Evolutionary conservation across 1,284 basidiomycete genomes (phyloP).

Genomic region (Puccinia novopanici): DNA sequence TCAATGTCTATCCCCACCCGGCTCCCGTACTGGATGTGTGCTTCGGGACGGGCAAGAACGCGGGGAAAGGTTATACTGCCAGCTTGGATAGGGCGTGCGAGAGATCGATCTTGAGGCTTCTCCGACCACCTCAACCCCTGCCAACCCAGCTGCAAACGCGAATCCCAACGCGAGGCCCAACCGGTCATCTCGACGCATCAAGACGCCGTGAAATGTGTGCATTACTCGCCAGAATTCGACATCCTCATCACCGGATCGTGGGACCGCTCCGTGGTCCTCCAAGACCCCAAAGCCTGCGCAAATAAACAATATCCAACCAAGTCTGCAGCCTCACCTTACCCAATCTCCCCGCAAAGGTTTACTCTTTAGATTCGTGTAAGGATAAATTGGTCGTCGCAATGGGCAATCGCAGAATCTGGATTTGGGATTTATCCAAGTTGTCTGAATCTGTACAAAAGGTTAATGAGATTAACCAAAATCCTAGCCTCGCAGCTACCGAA

Average conservation of each 20-base stretch:
- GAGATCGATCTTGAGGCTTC: constrained; percentile 42
- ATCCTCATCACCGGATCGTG: constrained; percentile 79
- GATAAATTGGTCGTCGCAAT: constrained; percentile 81
- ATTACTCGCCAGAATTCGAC: constrained; percentile 25
- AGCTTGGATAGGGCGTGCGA: constrained; percentile 49
- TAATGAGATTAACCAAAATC: constrained; percentile 29
- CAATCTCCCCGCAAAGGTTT: constrained; percentile 76
- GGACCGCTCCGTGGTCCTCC: constrained; percentile 84
- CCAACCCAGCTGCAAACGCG: background rate
- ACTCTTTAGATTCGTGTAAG: constrained; percentile 73
- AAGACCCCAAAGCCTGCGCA: constrained; percentile 69
- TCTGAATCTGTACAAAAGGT: constrained; percentile 42
- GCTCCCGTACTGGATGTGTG: constrained; percentile 42
- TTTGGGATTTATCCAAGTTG: constrained; percentile 69
- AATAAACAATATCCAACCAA: constrained; percentile 59
- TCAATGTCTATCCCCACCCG: constrained; percentile 41
- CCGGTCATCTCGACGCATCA: constrained; percentile 49
- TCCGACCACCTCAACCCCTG: background rate
- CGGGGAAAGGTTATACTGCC: constrained; percentile 41
- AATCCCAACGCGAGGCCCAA: constrained; percentile 23
- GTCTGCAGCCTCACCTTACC: constrained; percentile 65
- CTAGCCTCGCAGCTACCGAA: constrained; percentile 24
- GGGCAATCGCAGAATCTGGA: constrained; percentile 82
- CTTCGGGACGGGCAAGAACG: constrained; percentile 37
- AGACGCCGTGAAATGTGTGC: constrained; percentile 50